Percentiles rank a stretch among this genome's conserved stretches.
Evolutionary conservation across 2,329 filamentous ascomycete species (phyloP).

Genomic region (Penicillium vulpinum): DNA sequence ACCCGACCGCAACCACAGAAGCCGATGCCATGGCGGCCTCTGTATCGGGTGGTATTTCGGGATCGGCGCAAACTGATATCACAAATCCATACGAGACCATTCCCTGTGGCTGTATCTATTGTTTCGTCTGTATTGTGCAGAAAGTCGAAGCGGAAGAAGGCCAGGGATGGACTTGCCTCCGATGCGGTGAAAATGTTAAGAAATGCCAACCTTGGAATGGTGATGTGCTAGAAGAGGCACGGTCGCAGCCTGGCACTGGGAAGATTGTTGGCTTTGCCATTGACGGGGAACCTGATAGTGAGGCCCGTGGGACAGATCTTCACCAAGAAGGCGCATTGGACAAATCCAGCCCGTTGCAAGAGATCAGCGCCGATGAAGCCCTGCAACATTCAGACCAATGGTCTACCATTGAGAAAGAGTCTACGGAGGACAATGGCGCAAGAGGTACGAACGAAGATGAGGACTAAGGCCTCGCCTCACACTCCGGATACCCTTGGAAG

Average conservation of each 20-base stretch:
- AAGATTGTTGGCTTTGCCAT: slow-evolving; percentile 46
- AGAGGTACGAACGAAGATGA: slow-evolving; percentile 1
- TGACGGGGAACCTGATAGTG: slow-evolving; percentile 24
- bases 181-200: slow-evolving; percentile 80
- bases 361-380: slow-evolving; percentile 34
- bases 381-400: slow-evolving; percentile 41
- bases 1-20: slow-evolving; percentile 68
- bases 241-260: slow-evolving; percentile 35
- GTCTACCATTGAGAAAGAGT: slow-evolving; percentile 37
- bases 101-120: slow-evolving; percentile 89
- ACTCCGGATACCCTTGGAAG: background rate
- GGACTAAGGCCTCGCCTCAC: background rate
- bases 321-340: background rate
- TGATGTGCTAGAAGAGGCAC: slow-evolving; percentile 65
- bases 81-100: slow-evolving; percentile 94
- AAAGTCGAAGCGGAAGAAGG: slow-evolving; percentile 89
- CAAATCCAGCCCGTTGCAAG: slow-evolving; percentile 26
- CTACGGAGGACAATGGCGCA: slow-evolving; percentile 14
- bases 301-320: slow-evolving; percentile 13
- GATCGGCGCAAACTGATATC: slow-evolving; percentile 86
- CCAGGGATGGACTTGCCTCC: slow-evolving; percentile 87
- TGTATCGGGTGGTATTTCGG: slow-evolving; percentile 71
- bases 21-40: slow-evolving; percentile 72
- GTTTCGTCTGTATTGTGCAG: slow-evolving; percentile 91
- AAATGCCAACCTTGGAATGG: slow-evolving; percentile 90